A percentile compares a stretch with the other conserved stretches of the same genome.
Conservation (phyloP, 768 basidiomycete genomes). For the Termitomyces sp. region DNA sequence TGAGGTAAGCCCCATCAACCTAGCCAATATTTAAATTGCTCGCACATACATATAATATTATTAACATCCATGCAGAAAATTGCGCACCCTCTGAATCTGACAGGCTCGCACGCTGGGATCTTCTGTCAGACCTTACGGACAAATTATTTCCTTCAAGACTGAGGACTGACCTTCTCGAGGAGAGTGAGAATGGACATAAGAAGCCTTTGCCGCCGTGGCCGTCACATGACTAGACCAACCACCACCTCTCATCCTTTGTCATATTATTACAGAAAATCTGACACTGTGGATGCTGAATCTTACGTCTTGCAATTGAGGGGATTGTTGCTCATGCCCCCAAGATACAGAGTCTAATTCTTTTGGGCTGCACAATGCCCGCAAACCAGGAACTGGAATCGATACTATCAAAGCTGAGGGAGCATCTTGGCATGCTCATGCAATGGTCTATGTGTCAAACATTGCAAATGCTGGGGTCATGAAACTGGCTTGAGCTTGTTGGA, state of each 20-base stretch:
- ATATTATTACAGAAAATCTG: slow-evolving; percentile 65
- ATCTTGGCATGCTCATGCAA: slow-evolving; percentile 76
- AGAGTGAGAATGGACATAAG: slow-evolving; percentile 21
- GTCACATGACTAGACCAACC: slow-evolving; percentile 54
- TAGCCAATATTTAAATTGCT: slow-evolving; percentile 11
- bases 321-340: slow-evolving; percentile 70
- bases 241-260: too few relatives aligned
- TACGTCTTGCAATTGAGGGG: slow-evolving; percentile 68
- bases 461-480: slow-evolving; percentile 71
- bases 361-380: slow-evolving; percentile 75
- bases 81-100: slow-evolving; percentile 73
- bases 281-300: slow-evolving; percentile 79
- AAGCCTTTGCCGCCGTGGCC: slow-evolving; percentile 51
- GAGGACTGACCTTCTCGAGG: slow-evolving; percentile 17
- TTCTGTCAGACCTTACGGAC: slow-evolving; percentile 72
- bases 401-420: slow-evolving; percentile 66
- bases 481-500: slow-evolving; percentile 60
- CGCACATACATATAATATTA: not conserved
- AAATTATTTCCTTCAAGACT: slow-evolving; percentile 63
- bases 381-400: slow-evolving; percentile 61
- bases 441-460: slow-evolving; percentile 75
- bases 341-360: slow-evolving; percentile 70
- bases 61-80: slow-evolving; percentile 38
- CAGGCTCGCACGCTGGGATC: slow-evolving; percentile 74
- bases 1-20: slow-evolving; percentile 35